These are phyloP conservation scores for Cryptococcus hybrid DNA, from an alignment of 1,284 basidiomycete genomes.

Conservation along the genomic window DNA sequence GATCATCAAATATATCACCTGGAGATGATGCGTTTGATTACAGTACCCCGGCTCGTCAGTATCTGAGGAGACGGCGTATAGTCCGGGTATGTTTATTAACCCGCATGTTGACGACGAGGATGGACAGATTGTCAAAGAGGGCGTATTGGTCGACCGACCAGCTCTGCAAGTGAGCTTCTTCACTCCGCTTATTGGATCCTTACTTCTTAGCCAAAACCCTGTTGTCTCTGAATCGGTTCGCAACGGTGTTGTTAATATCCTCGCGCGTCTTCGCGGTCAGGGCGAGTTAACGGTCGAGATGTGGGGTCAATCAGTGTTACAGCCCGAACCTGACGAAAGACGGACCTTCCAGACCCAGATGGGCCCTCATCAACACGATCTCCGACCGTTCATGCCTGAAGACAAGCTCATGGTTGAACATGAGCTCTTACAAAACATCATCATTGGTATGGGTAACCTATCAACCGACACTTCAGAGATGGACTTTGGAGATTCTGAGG, in stretches of 20 bases:
- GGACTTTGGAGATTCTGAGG: slow-evolving; percentile 30
- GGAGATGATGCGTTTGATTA: slow-evolving; percentile 1
- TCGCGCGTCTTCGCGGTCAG: slow-evolving; percentile 54
- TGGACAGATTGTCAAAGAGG: neutral
- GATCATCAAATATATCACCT: slow-evolving; percentile 12
- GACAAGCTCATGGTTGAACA: slow-evolving; percentile 67
- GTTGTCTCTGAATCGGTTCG: slow-evolving; percentile 72
- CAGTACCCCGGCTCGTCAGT: slow-evolving; percentile 18
- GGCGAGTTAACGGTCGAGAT: slow-evolving; percentile 31
- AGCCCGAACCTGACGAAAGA: slow-evolving; percentile 22
- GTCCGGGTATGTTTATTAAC: slow-evolving; percentile 19
- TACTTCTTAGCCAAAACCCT: slow-evolving; percentile 77
- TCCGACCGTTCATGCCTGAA: slow-evolving; percentile 55
- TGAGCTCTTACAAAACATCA: slow-evolving; percentile 77
- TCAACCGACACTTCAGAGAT: slow-evolving; percentile 53
- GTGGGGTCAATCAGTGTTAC: slow-evolving; percentile 29
- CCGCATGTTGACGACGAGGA: slow-evolving; percentile 18
- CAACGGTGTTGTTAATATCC: slow-evolving; percentile 71
- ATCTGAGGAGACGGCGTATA: slow-evolving; percentile 19
- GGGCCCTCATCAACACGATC: slow-evolving; percentile 45
- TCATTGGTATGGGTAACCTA: slow-evolving; percentile 81
- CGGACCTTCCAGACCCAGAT: slow-evolving; percentile 43
- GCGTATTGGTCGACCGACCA: slow-evolving; percentile 45
- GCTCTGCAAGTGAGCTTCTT: slow-evolving; percentile 77
- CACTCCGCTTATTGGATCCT: slow-evolving; percentile 84